phyloP scores from a whole-genome alignment of 106 monocot species.

The Dactylorhiza incarnata region DNA sequence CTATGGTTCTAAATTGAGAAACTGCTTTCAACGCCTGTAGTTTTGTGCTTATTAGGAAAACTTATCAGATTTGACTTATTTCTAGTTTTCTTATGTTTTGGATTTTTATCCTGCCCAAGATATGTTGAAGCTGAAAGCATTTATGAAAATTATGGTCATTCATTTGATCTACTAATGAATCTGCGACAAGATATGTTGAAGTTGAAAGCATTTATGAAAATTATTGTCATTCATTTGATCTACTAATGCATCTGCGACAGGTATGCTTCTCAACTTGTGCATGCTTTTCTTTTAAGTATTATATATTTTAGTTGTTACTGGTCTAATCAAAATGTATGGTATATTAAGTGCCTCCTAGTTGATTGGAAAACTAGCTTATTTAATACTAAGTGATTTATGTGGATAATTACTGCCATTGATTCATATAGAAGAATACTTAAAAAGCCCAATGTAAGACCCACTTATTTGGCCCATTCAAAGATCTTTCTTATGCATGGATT shows the following conservation, averaged over 20 bases:
- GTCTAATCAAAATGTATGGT: not conserved
- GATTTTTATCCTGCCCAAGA: constrained; percentile 26
- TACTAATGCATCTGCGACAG: constrained; percentile 78
- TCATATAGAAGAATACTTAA: no score
- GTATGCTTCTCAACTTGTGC: constrained; percentile 36
- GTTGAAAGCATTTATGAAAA: constrained; percentile 91
- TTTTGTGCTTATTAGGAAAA: not conserved
- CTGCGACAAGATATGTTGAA: constrained; percentile 62
- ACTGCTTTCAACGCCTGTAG: not conserved
- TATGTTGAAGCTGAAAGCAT: constrained; percentile 67
- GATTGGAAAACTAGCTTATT: not conserved
- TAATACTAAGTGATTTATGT: not conserved
- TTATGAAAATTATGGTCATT: constrained; percentile 97
- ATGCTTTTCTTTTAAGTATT: not conserved
- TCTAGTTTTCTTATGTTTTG: not conserved
- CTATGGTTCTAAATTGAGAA: no score
- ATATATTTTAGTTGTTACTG: not conserved
- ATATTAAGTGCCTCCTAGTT: not conserved
- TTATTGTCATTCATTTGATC: constrained; percentile 94
- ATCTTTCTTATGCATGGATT: no score
- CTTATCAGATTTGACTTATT: not conserved
- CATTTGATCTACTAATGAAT: constrained; percentile 89
- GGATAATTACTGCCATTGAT: not conserved
- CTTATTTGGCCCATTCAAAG: no score
- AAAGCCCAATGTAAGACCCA: no score